Base-by-base conservation (phyloP, 1,284 basidiomycete genomes). In the Puccinia coronata region DNA sequence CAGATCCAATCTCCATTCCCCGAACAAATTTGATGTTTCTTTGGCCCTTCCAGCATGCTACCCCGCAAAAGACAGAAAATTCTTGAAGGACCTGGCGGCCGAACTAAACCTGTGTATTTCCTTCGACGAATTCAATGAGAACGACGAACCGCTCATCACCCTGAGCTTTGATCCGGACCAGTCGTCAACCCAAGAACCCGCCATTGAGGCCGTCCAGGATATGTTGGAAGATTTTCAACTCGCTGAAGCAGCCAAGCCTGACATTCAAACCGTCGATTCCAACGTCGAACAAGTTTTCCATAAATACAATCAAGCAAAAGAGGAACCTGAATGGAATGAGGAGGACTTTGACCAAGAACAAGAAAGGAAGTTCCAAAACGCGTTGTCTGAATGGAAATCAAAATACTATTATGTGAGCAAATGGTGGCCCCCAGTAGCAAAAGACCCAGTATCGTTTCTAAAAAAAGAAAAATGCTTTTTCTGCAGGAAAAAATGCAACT, bases 371-470 rank as follows among this genome's bases (percentile, higher is more conserved):
- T 59, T 71, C 36, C 61, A 72, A 34, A 18, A 59, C 18, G 69
- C 53, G 6, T 14, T 99, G 91, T 90, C 91, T 69, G 91, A 93
- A 83, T 98, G 95, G 94, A 99, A 99, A 88, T 88, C 90, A 82
- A 88, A 87, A 2, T 98, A 99, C 87, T 99, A 99, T 87, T 25
- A 39, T 47, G 76, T 70, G 28, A 55, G 59, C 36, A 12, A n/a
- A 61, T 28, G 31, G 16, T 73, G 43, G 1, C 34, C 25, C 43
- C 31, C 57, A 14, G 57, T 34, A 61, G 28, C 55, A n/a, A 9
- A 25, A 57, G 28, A 67, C 36, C 9, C 43, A 47, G 16, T 47
- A 47, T 47, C 16, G 43, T 47, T 47, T 47, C 43, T 47, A 47
- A 47, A 6, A 43, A 43, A 43, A 43, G 43, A 43, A 43, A 6